Percentiles rank a stretch among this genome's conserved stretches.
Evolutionary conservation across 2,329 filamentous ascomycete species (phyloP).

Genomic region (Sclerotinia borealis): DNA sequence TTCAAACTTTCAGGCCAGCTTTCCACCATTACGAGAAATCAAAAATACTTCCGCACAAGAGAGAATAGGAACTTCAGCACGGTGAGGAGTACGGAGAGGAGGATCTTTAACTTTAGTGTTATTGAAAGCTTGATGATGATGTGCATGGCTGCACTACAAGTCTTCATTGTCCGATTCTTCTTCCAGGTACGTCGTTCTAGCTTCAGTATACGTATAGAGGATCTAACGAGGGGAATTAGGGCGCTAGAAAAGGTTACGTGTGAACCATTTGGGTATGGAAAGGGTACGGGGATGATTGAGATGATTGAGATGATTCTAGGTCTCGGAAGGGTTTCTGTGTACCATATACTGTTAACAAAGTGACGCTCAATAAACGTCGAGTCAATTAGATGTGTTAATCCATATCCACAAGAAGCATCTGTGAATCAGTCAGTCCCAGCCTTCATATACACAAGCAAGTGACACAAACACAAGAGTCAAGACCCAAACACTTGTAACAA

Average conservation of each 20-base stretch:
- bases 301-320: conserved; percentile 11
- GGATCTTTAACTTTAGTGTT: conserved; percentile 96
- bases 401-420: neutral
- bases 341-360: conserved; percentile 5
- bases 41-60: conserved; percentile 98
- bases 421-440: neutral
- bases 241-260: conserved; percentile 64
- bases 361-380: neutral
- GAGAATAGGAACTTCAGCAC: conserved; percentile 99
- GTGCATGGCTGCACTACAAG: conserved; percentile 91
- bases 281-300: conserved; percentile 8
- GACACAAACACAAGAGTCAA: no score
- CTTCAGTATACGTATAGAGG: neutral
- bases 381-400: neutral
- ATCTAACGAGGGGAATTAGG: conserved; percentile 35
- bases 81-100: conserved; percentile 87
- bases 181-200: conserved; percentile 63
- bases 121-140: conserved; percentile 89
- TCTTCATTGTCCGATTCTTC: conserved; percentile 97
- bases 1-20: conserved; percentile 91
- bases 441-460: neutral
- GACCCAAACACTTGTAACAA: no score
- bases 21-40: conserved; percentile 90
- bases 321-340: conserved; percentile 14
- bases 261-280: conserved; percentile 34